Evolutionary conservation across 495 filamentous ascomycete genomes (phyloP), one percentile per base, ranked within the genome.

Genomic region (Monascus purpureus): DNA sequence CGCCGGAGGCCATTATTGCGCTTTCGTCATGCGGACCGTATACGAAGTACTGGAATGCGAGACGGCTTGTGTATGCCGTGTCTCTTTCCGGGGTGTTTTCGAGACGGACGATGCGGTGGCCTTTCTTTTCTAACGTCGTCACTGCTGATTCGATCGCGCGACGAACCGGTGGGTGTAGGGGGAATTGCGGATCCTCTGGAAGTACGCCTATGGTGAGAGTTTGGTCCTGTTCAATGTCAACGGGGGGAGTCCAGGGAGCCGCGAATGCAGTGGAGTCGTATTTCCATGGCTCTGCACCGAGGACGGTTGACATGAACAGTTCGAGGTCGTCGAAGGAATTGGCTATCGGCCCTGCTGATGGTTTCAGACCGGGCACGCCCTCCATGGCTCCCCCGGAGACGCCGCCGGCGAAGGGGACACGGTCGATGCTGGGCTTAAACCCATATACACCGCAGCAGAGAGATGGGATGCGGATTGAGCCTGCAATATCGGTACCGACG

Each of bases 401-500:
- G 9, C 20, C 20, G 4, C 20, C 15, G n/a, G 12, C 36, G 35
- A 67, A 69, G 2, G 62, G 63, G 32, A 68, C 35, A n/a, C 65
- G 46, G 4, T 60, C 55, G 32, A 47, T 37, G 5, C 45, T 58
- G 1, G 65, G 63, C 12, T 57, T 39, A 17, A 68, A 47, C 3
- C 59, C 55, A 34, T 57, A 68, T 1, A 63, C 40, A 9, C 55
- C 59, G 30, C 62, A 65, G 48, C 63, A 67, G 1, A 51, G 56
- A 0, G 61, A 55, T 3, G 64, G 64, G n/a, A 70, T 59, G 12
- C 65, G 59, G 13, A 67, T 63, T 0, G 59, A 65, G 22, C 63
- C 75, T 9, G 43, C 77, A 37, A 80, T 70, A 35, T 83, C 78
- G 0, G 68, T 74, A 0, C 75, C 77, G 11, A 81, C 64, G 1